Evolutionary conservation across 2,329 filamentous ascomycete species (phyloP), one percentile per base, ranked within the genome.

Genomic region (Hyphodiscus sp.): DNA sequence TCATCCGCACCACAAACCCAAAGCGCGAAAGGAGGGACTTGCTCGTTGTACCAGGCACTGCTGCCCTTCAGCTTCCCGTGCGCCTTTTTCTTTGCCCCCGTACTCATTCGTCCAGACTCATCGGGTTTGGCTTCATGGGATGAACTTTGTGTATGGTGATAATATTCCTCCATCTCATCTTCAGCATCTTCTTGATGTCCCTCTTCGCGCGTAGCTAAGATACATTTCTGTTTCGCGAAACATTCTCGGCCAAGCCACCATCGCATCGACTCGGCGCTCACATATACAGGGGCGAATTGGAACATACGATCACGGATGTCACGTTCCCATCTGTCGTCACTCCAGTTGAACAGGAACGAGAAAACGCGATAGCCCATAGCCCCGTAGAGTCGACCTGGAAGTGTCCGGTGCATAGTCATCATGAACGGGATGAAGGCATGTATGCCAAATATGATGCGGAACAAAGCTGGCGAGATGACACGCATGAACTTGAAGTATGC

Each of bases 221-320:
- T 95, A 66, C 91, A 96, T 67, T 88, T 89, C 64, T 96, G 89
- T 62, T 78, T 83, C 23, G 82, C 86, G 65, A 95, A 96, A 61
- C 91, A 91, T 63, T 94, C 89, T 3, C 85, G 76, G 0, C 91
- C 92, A 0, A 96, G 78, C 92, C 92, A 96, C 92, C 92, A 97
- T 6, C 89, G 79, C 89, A 96, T 96, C 54, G 84, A 86, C 71
- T 96, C 91, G 0, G 89, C 81, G 62, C 85, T 90, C 49, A 96
- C 89, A 64, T 95, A 95, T 0, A 95, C 89, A 1, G 92, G 92
- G 0, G 90, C 84, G 61, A 95, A 96, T 64, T 94, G 89, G 68
- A 97, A 96, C 79, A 95, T 86, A 43, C 92, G 84, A 66, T 89
- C 74, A 54, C 88, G 78, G 15, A 96, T 72, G 7, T 78, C 89